Evolutionary conservation across 1,139 yeast species (phyloP), one percentile per base, ranked within the genome.

Genomic region (Blastobotrys petasosporus): DNA sequence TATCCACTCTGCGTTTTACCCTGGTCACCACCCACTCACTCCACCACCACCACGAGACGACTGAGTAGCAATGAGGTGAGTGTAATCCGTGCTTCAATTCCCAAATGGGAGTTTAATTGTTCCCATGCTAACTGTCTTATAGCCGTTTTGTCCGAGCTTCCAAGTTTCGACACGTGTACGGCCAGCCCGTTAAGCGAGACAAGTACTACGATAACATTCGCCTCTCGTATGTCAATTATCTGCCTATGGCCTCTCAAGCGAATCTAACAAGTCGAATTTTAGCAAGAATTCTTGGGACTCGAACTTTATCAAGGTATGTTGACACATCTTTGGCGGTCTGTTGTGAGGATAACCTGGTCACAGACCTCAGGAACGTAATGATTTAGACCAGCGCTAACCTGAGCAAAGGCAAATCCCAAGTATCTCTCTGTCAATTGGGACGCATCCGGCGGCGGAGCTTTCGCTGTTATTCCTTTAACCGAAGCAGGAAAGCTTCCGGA

Each of bases 221-320:
- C 29, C 56, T 70, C 46, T 67, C 68, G 60, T 65, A 50, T 30
- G 63, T 47, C 1, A 9, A 12, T 10, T 16, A n/a, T 6, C 12
- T 34, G 11, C 8, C 15, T 32, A 6, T 5, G 17, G 17, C n/a
- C 9, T 12, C 5, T 15, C 17, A 30, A n/a, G 28, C 16, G 41
- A 10, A 10, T 15, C 40, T 38, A 32, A 32, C 33, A 6, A 5
- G n/a, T 7, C 58, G 77, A 82, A n/a, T 30, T 5, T 10, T 47
- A 85, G 95, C 57, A 81, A 85, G 63, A 90, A 88, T 59, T 98
- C 97, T 1, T 92, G 95, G 87, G 98, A 92, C 64, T 86, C 96
- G 42, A 90, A 90, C 64, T 74, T 92, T 54, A 76, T 90, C 55
- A 81, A 85, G 56, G 69, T 60, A 49, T 3, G 62, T 50, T 44